These are phyloP conservation scores for Zasmidium cellare DNA, from an alignment of 2,329 filamentous ascomycete species.

Conservation along the genomic window DNA sequence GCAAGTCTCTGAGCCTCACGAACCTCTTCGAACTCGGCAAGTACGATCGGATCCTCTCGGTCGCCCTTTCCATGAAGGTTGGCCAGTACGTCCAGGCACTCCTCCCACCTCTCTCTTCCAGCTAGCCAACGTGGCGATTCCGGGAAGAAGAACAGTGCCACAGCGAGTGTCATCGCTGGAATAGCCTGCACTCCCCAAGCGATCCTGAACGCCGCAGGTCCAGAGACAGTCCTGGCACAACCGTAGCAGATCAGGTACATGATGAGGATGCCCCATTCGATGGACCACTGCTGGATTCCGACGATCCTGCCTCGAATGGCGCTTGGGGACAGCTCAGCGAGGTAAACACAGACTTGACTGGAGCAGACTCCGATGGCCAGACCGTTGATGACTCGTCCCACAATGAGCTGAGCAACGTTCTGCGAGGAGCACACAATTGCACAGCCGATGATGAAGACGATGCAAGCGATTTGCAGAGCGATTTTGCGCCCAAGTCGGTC, in stretches of 20 bases:
- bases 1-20: conserved; percentile 39
- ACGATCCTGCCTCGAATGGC: conserved; percentile 63
- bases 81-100: conserved; percentile 45
- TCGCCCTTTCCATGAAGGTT: conserved; percentile 47
- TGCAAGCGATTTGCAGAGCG: conserved; percentile 52
- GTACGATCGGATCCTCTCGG: conserved; percentile 45
- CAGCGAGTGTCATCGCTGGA: conserved; percentile 45
- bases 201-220: conserved; percentile 52
- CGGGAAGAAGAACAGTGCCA: conserved; percentile 48
- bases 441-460: conserved; percentile 53
- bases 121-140: conserved; percentile 50
- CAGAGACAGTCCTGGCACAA: conserved; percentile 42
- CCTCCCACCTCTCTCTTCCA: conserved; percentile 46
- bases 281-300: conserved; percentile 72
- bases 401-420: conserved; percentile 68
- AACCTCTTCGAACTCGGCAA: conserved; percentile 51
- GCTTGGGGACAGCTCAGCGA: conserved; percentile 62
- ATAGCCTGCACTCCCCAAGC: conserved; percentile 48
- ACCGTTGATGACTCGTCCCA: conserved; percentile 68
- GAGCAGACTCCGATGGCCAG: conserved; percentile 71
- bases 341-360: conserved; percentile 63
- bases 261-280: conserved; percentile 64
- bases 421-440: conserved; percentile 62
- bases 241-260: conserved; percentile 69
- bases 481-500: conserved; percentile 56